A percentile compares a stretch with the other conserved stretches of the same genome.
Conservation (phyloP, 2,329 filamentous ascomycete species). For the Drechslerella coelobrocha region DNA sequence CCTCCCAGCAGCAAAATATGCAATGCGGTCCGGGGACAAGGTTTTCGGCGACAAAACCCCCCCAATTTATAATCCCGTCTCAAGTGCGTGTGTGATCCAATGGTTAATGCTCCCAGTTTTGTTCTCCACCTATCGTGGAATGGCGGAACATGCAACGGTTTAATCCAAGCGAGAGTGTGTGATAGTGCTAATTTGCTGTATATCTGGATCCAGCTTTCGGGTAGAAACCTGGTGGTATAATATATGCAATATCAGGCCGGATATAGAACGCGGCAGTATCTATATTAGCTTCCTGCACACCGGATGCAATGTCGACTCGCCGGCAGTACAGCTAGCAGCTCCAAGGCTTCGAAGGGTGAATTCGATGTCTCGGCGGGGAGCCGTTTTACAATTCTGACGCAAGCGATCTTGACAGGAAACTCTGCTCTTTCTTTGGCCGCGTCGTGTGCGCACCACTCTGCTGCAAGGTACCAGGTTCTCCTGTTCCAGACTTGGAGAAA, state of each 20-base stretch:
- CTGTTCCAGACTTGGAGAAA: slow-evolving; percentile 35
- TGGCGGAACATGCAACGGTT: slow-evolving; percentile 28
- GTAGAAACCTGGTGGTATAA: background rate
- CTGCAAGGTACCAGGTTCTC: slow-evolving; percentile 50
- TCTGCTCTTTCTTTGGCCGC: slow-evolving; percentile 12
- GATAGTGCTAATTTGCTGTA: background rate
- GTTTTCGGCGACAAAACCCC: slow-evolving; percentile 25
- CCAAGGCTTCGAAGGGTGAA: background rate
- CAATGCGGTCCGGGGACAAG: slow-evolving; percentile 13
- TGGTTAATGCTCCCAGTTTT: slow-evolving; percentile 20
- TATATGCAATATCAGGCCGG: background rate
- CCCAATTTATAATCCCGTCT: slow-evolving; percentile 22
- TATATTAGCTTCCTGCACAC: background rate
- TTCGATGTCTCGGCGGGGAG: slow-evolving; percentile 20
- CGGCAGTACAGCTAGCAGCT: background rate
- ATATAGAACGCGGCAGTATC: slow-evolving; percentile 1
- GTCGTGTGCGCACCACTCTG: slow-evolving; percentile 14
- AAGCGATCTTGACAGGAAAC: background rate
- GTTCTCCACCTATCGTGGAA: slow-evolving; percentile 23
- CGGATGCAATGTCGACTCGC: background rate
- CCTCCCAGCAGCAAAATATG: background rate
- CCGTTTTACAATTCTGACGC: slow-evolving; percentile 34
- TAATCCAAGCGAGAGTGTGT: background rate
- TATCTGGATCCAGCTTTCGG: slow-evolving; percentile 1
- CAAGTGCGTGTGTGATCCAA: background rate